These are phyloP conservation scores for Nemania sp. DNA, from an alignment of 2,329 filamentous ascomycete genomes.

Conservation along the genomic window DNA sequence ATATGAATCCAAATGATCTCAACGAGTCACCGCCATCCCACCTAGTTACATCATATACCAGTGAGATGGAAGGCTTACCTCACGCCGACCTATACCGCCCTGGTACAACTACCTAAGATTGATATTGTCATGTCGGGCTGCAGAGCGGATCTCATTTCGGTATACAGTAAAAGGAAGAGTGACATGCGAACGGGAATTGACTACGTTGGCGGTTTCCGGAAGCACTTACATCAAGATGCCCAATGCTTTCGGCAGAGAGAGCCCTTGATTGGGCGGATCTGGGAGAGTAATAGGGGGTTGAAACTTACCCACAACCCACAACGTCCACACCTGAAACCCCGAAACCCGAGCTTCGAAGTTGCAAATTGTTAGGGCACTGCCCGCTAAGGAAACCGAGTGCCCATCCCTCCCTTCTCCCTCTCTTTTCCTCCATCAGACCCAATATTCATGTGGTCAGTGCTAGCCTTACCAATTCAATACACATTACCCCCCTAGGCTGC, in stretches of 20 bases:
- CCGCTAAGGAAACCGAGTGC: background rate
- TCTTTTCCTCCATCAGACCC: too few species aligned
- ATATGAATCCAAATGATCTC: background rate
- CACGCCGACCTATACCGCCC: background rate
- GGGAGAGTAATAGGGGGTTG: background rate
- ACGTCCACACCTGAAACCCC: background rate
- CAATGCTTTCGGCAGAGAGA: background rate
- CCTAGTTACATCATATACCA: background rate
- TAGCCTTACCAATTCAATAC: too few species aligned
- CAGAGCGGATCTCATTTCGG: background rate
- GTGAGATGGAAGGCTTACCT: background rate
- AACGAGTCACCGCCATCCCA: background rate
- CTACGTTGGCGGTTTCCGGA: background rate
- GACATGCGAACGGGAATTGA: background rate
- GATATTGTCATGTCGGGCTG: background rate
- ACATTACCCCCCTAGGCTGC: too few species aligned
- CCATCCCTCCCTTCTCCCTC: too few species aligned
- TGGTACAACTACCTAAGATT: background rate
- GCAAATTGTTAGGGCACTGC: background rate
- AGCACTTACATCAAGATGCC: background rate
- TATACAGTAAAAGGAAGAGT: background rate
- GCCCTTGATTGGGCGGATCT: background rate
- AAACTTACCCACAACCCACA: constrained; percentile 2
- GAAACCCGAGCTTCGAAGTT: background rate
- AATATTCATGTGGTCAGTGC: too few species aligned